Base-by-base conservation (phyloP, 805 yeast genomes). In the Blastobotrys attinorum region DNA sequence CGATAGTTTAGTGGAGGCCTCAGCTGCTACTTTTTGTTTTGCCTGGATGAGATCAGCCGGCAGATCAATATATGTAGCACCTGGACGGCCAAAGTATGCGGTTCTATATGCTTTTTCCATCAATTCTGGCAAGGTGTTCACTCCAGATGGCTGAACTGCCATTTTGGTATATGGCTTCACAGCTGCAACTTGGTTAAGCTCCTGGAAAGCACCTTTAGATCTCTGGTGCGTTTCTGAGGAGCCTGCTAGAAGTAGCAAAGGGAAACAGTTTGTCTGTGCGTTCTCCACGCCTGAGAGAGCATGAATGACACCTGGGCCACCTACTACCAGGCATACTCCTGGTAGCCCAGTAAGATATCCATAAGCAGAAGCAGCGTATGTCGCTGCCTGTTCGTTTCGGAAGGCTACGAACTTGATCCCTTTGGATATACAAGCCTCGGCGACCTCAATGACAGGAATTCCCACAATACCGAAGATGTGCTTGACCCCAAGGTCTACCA, bases 281-380 rank as follows among this genome's bases (percentile, higher is more conserved):
- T 81, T 81, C 53, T 75, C 78, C 2, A 78, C 47, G 10, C 88
- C 89, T 0, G 87, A 75, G 36, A 77, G 53, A 0, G 84, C 80
- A 49, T 81, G 86, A 6, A 81, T 68, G 2, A 81, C 64, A 3
- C 88, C 88, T 0, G 88, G 87, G 0, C 88, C 88, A 25, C 89
- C 88, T 3, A 82, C 88, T 0, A 79, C 83, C 2, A 81, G 64
- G 15, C 79, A 58, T 0, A 81, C 83, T 16, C 83, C 87, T 0
- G 88, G 88, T 46, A 59, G 63, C 1, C 76, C 75, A 3, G 83
- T 79, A 35, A 81, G 56, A 50, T 76, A 81, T 0, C 87, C 87
- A 56, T 81, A 79, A 0, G 75, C 72, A 1, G 84, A 75, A 2
- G 89, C 88, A 2, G 89, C 89, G 52, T 81, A 80, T 0, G 85